Evolutionary conservation across 495 filamentous ascomycete species (phyloP).

Genomic region (Trypethelium eluteriae): DNA sequence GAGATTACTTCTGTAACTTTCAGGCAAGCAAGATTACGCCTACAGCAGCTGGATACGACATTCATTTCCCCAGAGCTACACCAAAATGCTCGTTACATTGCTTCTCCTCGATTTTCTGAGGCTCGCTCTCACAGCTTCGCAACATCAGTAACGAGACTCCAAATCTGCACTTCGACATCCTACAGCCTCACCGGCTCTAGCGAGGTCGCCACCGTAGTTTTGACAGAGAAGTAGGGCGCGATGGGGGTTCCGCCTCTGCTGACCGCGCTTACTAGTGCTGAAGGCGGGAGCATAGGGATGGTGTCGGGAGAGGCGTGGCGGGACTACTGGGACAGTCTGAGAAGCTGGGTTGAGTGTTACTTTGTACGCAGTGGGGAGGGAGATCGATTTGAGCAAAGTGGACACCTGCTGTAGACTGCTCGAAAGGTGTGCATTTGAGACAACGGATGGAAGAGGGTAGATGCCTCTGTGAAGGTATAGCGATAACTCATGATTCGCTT

Average conservation of each 20-base stretch:
- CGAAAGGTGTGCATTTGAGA: no score
- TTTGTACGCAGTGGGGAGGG: not conserved
- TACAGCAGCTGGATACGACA: not conserved
- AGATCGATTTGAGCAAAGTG: not conserved
- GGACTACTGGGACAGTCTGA: not conserved
- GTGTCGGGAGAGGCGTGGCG: not conserved
- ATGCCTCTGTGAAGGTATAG: no score
- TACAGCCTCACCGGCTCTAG: not conserved
- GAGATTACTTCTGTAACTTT: not conserved
- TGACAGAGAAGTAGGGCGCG: slow-evolving; percentile 1
- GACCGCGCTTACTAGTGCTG: not conserved
- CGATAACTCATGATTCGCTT: no score
- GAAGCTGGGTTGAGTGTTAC: not conserved
- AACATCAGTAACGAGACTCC: not conserved
- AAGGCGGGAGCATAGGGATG: no score
- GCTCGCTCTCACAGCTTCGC: not conserved
- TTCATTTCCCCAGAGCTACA: not conserved
- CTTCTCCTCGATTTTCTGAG: not conserved
- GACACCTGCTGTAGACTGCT: no score
- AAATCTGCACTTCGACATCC: not conserved
- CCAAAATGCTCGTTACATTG: not conserved
- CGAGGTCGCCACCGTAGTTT: not conserved
- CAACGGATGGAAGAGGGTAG: no score
- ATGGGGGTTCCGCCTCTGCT: not conserved
- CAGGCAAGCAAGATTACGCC: not conserved